Evolutionary conservation across 352 stramenopile species (phyloP).

Genomic region (Globisporangium ultimum): DNA sequence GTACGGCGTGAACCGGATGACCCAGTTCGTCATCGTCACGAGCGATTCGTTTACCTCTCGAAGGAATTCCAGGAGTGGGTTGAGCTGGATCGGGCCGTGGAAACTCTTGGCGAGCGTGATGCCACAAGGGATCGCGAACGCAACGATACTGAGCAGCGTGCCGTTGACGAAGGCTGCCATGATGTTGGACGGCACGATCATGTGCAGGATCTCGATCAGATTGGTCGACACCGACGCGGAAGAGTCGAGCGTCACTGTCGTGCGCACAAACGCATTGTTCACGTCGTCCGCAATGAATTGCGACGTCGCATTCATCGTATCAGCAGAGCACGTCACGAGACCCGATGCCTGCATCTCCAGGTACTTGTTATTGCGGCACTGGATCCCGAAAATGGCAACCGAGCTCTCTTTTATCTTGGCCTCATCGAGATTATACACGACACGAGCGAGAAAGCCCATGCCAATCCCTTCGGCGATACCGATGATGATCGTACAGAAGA

Average conservation of each 20-base stretch:
- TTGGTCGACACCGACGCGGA: slow-evolving; percentile 55
- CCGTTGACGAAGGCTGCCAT: slow-evolving; percentile 66
- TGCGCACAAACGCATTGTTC: slow-evolving; percentile 46
- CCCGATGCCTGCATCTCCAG: slow-evolving; percentile 44
- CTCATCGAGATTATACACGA: slow-evolving; percentile 31
- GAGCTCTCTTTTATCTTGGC: slow-evolving; percentile 22
- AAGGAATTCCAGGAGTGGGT: slow-evolving; percentile 78
- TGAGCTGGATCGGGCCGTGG: slow-evolving; percentile 62
- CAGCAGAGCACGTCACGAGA: slow-evolving; percentile 56
- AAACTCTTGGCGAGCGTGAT: slow-evolving; percentile 66
- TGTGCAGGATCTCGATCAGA: slow-evolving; percentile 53
- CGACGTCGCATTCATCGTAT: slow-evolving; percentile 26
- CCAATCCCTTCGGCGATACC: slow-evolving; percentile 52
- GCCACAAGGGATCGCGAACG: slow-evolving; percentile 65
- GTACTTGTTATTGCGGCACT: slow-evolving; percentile 72
- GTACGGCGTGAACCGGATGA: slow-evolving; percentile 70
- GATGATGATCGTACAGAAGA: slow-evolving; percentile 42
- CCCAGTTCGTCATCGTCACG: slow-evolving; percentile 68
- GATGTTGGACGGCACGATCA: slow-evolving; percentile 72
- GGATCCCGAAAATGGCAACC: slow-evolving; percentile 63
- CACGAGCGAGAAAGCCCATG: slow-evolving; percentile 49
- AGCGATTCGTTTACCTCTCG: slow-evolving; percentile 77
- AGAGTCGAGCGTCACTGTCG: slow-evolving; percentile 34
- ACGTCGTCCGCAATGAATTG: slow-evolving; percentile 61
- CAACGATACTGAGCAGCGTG: slow-evolving; percentile 63